Percentiles rank a stretch among this genome's conserved stretches.
phyloP scores from a whole-genome alignment of 148 eudicot genomes.

The Rhododendron ferrugineum region DNA sequence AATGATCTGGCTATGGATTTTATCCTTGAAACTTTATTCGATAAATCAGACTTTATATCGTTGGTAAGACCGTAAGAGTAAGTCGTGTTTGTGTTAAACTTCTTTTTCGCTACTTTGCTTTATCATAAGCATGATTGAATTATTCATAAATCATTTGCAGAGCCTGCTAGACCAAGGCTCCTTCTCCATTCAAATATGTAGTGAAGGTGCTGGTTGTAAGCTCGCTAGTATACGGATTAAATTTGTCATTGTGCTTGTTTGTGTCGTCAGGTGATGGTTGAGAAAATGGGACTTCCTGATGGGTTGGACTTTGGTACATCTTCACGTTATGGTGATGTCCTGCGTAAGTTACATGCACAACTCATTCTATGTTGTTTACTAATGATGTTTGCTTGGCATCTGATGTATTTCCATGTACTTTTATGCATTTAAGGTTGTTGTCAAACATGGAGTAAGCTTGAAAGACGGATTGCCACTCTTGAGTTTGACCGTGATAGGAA shows the following conservation, averaged over 20 bases:
- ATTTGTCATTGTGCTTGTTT: conserved; percentile 3
- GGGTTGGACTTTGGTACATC: conserved; percentile 32
- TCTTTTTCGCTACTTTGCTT: neutral
- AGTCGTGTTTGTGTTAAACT: neutral
- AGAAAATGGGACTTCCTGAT: conserved; percentile 71
- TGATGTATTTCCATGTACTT: conserved; percentile 12
- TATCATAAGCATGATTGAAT: neutral
- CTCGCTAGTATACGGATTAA: neutral
- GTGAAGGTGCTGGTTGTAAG: neutral
- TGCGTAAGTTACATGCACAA: conserved; percentile 29
- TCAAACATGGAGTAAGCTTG: conserved; percentile 42
- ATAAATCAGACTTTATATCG: neutral
- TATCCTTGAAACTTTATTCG: neutral
- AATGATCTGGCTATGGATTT: neutral
- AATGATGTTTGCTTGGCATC: neutral
- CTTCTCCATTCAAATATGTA: neutral
- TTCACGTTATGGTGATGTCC: conserved; percentile 29
- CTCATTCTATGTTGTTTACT: neutral
- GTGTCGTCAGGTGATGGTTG: conserved; percentile 55
- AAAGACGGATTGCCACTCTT: conserved; percentile 63
- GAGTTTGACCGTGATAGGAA: conserved; percentile 85
- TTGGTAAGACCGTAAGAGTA: neutral
- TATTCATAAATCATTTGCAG: neutral
- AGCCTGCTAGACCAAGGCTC: neutral
- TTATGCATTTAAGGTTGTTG: conserved; percentile 43